Percentiles rank a stretch among this genome's conserved stretches.
These are phyloP conservation scores for Russula foetens DNA, from an alignment of 768 basidiomycete species.

Conservation along the genomic window DNA sequence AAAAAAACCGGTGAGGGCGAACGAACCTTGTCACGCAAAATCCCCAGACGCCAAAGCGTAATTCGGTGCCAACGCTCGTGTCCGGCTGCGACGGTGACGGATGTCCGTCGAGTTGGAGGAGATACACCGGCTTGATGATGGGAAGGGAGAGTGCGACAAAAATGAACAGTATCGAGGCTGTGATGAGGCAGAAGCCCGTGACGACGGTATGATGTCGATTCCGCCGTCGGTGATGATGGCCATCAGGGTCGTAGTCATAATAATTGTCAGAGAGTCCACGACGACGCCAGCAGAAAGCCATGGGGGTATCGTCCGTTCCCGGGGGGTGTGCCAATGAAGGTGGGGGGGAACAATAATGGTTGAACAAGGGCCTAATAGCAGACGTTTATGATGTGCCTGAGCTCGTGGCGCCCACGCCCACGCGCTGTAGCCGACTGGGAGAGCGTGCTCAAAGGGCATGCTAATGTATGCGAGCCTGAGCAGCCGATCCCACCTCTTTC, in stretches of 20 bases:
- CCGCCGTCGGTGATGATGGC: background rate
- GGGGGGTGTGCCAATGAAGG: background rate
- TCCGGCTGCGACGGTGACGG: slow-evolving; percentile 24
- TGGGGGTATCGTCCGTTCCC: background rate
- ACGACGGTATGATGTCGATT: slow-evolving; percentile 42
- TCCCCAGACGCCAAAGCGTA: slow-evolving; percentile 81
- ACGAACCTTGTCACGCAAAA: slow-evolving; percentile 55
- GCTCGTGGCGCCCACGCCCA: background rate
- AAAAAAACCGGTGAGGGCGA: background rate
- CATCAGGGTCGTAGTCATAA: background rate
- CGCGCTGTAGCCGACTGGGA: background rate
- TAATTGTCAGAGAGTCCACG: background rate
- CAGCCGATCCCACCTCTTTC: too few species aligned
- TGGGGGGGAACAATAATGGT: background rate
- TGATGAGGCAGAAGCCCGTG: slow-evolving; percentile 43
- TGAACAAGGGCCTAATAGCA: too few species aligned
- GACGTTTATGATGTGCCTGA: background rate
- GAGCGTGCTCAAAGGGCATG: background rate
- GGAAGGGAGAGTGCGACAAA: slow-evolving; percentile 70
- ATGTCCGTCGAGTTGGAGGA: slow-evolving; percentile 40
- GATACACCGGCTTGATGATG: slow-evolving; percentile 62
- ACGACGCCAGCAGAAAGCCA: background rate
- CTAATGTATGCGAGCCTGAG: too few species aligned
- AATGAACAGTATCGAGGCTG: slow-evolving; percentile 64
- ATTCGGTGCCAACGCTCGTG: slow-evolving; percentile 47